phyloP scores from a whole-genome alignment of 2,329 filamentous ascomycete species.

The Phaeosphaeriaceae sp. region DNA sequence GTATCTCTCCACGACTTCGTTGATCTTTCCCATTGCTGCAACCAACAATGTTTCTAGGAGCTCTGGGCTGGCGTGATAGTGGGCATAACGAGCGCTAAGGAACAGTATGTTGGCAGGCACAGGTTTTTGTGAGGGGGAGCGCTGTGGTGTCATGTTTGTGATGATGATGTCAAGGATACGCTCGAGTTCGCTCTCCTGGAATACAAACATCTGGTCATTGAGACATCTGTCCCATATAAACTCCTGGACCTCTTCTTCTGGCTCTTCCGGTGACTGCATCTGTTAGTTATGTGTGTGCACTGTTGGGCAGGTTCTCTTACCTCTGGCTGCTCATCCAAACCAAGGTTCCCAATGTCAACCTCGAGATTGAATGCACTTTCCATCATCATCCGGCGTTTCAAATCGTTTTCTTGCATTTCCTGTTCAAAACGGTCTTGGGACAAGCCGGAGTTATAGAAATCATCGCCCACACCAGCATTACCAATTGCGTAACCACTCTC shows the following conservation, averaged over 20 bases:
- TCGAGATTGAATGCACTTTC: constrained; percentile 97
- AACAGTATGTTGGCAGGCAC: constrained; percentile 98
- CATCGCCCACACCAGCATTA: constrained; percentile 77
- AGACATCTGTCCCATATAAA: constrained; percentile 95
- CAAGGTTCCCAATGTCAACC: constrained; percentile 93
- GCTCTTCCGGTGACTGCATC: constrained; percentile 67
- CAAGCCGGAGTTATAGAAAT: constrained; percentile 93
- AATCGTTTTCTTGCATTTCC: constrained; percentile 94
- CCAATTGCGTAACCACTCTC: constrained; percentile 93
- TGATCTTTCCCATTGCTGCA: constrained; percentile 93
- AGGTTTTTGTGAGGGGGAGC: constrained; percentile 95
- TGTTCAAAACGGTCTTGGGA: constrained; percentile 95
- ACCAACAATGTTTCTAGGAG: constrained; percentile 80
- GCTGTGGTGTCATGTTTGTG: constrained; percentile 95
- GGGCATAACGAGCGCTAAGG: constrained; percentile 90
- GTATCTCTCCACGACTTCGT: constrained; percentile 90
- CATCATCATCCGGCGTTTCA: constrained; percentile 98
- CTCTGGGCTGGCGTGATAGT: constrained; percentile 91
- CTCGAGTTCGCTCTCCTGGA: constrained; percentile 91
- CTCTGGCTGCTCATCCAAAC: constrained; percentile 94
- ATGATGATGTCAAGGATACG: constrained; percentile 94
- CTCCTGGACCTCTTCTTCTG: constrained; percentile 87
- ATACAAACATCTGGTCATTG: constrained; percentile 99
- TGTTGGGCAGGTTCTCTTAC: constrained; percentile 55
- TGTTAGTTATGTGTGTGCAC: constrained; percentile 25